phyloP scores from a whole-genome alignment of 805 yeast species.

The Candida montana region DNA sequence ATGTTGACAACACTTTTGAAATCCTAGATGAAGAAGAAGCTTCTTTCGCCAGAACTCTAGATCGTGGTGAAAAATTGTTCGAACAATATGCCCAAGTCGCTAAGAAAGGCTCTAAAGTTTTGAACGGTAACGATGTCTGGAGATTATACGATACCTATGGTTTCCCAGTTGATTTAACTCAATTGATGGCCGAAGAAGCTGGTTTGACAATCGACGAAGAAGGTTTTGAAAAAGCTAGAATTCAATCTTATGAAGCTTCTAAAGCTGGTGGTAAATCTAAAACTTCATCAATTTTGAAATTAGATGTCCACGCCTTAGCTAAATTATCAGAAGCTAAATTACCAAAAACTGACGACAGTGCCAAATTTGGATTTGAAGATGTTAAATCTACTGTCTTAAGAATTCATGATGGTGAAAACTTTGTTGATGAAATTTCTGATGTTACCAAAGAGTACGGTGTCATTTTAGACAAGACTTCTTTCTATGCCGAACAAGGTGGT shows the following conservation, averaged over 20 bases:
- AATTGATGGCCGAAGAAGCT: conserved; percentile 98
- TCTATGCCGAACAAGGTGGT: conserved; percentile 99
- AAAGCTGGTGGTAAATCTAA: conserved; percentile 72
- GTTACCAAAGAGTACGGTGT: conserved; percentile 64
- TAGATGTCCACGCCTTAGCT: conserved; percentile 88
- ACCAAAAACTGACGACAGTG: conserved; percentile 78
- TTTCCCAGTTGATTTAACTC: conserved; percentile 96
- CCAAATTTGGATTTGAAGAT: conserved; percentile 70
- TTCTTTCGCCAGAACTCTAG: conserved; percentile 90
- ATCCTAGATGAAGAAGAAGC: conserved; percentile 94
- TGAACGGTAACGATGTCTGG: conserved; percentile 96
- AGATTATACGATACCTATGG: conserved; percentile 97
- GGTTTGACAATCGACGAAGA: conserved; percentile 87
- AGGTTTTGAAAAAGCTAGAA: conserved; percentile 87
- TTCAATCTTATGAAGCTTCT: conserved; percentile 89
- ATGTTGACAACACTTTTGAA: conserved; percentile 73
- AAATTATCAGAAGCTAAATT: conserved; percentile 57
- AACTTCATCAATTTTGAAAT: conserved; percentile 59
- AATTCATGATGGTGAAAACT: conserved; percentile 60
- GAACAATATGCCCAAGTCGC: conserved; percentile 90
- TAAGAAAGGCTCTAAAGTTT: conserved; percentile 61
- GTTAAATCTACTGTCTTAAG: conserved; percentile 65
- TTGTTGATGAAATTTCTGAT: conserved; percentile 46
- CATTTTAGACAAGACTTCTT: conserved; percentile 82
- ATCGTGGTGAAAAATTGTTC: conserved; percentile 95